phyloP scores from a whole-genome alignment of 2,329 filamentous ascomycete species.

The Exutisphaerella laricina region DNA sequence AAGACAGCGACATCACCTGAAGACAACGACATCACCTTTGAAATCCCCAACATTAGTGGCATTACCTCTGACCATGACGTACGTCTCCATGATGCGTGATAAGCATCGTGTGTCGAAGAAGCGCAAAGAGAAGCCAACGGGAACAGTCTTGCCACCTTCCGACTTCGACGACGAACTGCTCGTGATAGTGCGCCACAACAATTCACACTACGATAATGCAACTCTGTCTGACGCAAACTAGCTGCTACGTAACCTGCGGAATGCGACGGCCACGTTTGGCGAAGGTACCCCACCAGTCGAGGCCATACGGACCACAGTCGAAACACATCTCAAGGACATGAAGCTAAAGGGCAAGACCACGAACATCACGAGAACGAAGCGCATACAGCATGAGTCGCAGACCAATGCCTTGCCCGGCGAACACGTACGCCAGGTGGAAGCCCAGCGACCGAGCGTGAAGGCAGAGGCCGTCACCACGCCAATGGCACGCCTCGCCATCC shows the following conservation, averaged over 20 bases:
- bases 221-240: slow-evolving; percentile 11
- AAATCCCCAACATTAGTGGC: no score
- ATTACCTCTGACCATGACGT: no score
- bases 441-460: no score
- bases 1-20: no score
- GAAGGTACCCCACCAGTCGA: slow-evolving; percentile 30
- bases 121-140: not conserved
- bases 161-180: slow-evolving; percentile 26
- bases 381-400: not conserved
- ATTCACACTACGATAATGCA: not conserved
- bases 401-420: no score
- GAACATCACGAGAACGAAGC: slow-evolving; percentile 20
- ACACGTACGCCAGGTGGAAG: no score
- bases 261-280: slow-evolving; percentile 34
- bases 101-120: not conserved
- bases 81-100: slow-evolving; percentile 1
- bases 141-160: slow-evolving; percentile 9
- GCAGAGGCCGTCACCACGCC: no score
- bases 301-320: slow-evolving; percentile 27
- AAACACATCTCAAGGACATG: slow-evolving; percentile 32
- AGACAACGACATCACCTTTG: no score
- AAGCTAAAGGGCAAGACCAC: slow-evolving; percentile 22
- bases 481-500: no score
- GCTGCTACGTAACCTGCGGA: slow-evolving; percentile 35
- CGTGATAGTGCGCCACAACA: slow-evolving; percentile 13